phyloP scores from a whole-genome alignment of 768 basidiomycete species.

The Panaeolus papilionaceus region DNA sequence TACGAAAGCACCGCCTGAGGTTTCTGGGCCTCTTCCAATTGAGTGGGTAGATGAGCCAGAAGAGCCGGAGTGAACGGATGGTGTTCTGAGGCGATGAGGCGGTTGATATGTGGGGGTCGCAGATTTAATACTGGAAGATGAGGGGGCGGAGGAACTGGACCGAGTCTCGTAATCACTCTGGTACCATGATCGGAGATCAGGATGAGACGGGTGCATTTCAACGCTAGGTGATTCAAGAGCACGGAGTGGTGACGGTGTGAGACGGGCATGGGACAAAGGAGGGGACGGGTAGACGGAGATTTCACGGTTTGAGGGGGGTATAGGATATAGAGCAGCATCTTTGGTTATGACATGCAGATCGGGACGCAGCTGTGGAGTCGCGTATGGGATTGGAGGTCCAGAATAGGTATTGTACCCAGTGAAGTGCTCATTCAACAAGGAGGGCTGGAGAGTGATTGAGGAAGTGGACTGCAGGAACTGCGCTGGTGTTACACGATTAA shows the following conservation, averaged over 20 bases:
- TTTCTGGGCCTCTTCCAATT: neutral
- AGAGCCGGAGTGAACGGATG: conserved; percentile 17
- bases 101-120: conserved; percentile 13
- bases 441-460: neutral
- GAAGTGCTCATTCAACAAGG: neutral
- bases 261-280: neutral
- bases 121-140: conserved; percentile 10
- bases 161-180: neutral
- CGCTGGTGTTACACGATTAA: neutral
- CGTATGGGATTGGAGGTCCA: neutral
- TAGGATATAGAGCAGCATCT: neutral
- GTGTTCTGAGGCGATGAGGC: neutral
- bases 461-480: neutral
- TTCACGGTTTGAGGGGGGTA: neutral
- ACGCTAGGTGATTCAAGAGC: neutral
- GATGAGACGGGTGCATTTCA: neutral
- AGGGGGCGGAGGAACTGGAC: conserved; percentile 4
- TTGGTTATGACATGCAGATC: neutral
- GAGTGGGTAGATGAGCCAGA: conserved; percentile 27
- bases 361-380: neutral
- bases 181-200: neutral
- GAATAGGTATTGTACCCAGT: neutral
- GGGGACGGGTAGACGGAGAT: conserved; percentile 6
- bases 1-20: conserved; percentile 28
- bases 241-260: neutral